Base-by-base conservation (phyloP, 78 protist species). In the Dictyostelium intermedium region DNA sequence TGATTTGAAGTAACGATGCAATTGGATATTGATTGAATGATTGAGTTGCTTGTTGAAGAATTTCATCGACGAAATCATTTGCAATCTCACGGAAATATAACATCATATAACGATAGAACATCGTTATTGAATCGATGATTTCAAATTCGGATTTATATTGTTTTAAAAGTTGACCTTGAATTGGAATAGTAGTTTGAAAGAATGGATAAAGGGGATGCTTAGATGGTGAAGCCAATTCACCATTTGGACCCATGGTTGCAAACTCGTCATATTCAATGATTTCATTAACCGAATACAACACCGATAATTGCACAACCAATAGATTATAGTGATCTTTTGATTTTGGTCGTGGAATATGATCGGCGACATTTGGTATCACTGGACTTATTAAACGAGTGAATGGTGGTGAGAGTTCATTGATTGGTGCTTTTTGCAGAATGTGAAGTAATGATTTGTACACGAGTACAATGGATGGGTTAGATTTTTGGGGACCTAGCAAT, bases 51-150 rank as follows among this genome's bases (percentile, higher is more conserved):
- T 89, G 94, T 43, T 41, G 35, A 30, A 89, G 39, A 47, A 89
- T 89, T 41, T 89, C 94, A 20, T 23, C 63, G 13, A 69, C 23
- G 16, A 89, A 89, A n/a, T 89, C 94, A 11, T 16, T 63, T 16
- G 77, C 80, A 13, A 80, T 74, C 73, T 66, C 73, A 25, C 41
- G 70, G 11, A 45, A 80, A 50, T 47, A 80, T 66, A 89, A 35
- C 32, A 89, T 35, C 14, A 47, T n/a, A 27, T 18, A 78, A 43
- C 87, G 30, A 80, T 89, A 89, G 8, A 80, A 63, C 27, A 37
- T 23, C 14, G 66, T 35, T 13, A 86, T 87, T 5, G 25, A 69
- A 39, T 87, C 78, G 0, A 87, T 63, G 5, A 79, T 66, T 39
- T 87, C 61, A 30, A 66, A 56, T 53, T 87, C 84, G 2, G 25